Evolutionary conservation across 1,139 yeast species (phyloP), one percentile per base, ranked within the genome.

Genomic region (Yamadazyma triangularis): DNA sequence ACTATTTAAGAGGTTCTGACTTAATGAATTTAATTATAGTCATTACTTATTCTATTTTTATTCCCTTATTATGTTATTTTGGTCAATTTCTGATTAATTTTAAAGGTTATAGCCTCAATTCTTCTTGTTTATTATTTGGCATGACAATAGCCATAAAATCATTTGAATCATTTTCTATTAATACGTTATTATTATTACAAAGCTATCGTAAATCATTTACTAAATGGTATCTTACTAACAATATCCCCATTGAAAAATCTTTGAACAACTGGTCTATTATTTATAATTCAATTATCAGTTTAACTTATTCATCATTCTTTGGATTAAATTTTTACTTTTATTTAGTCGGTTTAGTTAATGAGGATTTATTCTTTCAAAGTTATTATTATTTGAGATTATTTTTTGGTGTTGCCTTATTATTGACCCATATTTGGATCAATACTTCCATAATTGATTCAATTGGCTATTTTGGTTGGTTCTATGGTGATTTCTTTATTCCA

Each of bases 401-500:
- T 39, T 42, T 79, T 21, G 87, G 88, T 3, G 37, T 51, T 1
- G 56, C 72, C 41, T 60, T 83, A 28, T 63, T 82, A 13, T 49
- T 70, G 8, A 64, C 87, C 26, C 95, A 85, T 48, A 52, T 73
- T 16, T 79, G 89, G 85, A 82, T 88, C 24, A 78, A 83, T 44
- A 51, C 68, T 23, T 83, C 88, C 12, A 83, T 85, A 25, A 70
- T 79, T 42, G 77, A 77, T 34, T 80, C 86, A 41, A 77, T 85
- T 43, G 93, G 93, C 4, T 84, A 82, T 41, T 84, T 81, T 54
- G 94, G 95, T 11, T 85, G 94, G 94, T 85, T 84, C 49, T 85
- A 82, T 51, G 95, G 95, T 36, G 95, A 85, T 53, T 85, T 85
- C 57, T 85, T 85, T 54, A 66, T 83, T 42, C 80, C 85, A 22